Base-by-base conservation (phyloP, 768 basidiomycete species). In the Arthromyces matolae region DNA sequence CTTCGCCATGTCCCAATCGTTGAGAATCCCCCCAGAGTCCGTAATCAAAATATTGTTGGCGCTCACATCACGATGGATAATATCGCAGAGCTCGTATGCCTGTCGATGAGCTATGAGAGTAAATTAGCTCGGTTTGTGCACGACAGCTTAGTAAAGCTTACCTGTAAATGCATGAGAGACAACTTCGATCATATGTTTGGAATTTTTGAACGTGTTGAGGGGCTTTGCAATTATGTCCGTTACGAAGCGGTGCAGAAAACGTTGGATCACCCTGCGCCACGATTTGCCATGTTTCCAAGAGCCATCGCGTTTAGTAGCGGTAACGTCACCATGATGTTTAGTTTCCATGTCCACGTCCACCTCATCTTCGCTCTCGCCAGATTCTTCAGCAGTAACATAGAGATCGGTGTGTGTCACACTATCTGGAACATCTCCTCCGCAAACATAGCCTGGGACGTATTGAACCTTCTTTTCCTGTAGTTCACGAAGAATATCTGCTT, bases 111-210 rank as follows among this genome's bases (percentile, higher is more conserved):
- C 54, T 55, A 14, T 2, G 14, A 14, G 4, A 22, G 22, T 29
- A n/a, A 12, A 19, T 41, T 9, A 55, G 27, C 6, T 31, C 29
- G 28, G n/a, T n/a, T 27, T n/a, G 4, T 23, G 6, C 22, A 38
- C 9, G 14, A 2, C 16, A 8, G 5, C 31, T 13, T 14, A 14
- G 12, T 2, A 14, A 34, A 3, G 52, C 59, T 8, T 47, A 59
- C 64, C 62, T 14, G 48, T 35, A 24, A 61, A 60, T 2, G 61
- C 64, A 47, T 66, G 43, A 3, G 38, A 55, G 3, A 60, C 37
- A 14, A 49, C 59, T n/a, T 45, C 33, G 10, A 64, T 9, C 36
- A 64, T 29, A 12, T 59, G 44, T 28, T 54, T 50, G 5, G 64
- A 53, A 3, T 49, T 50, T 7, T 19, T 33, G 31, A 58, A 60